A percentile compares a stretch with the other conserved stretches of the same genome.
phyloP scores from a whole-genome alignment of 2,329 filamentous ascomycete genomes.

The Sodiomyces alkalinus region DNA sequence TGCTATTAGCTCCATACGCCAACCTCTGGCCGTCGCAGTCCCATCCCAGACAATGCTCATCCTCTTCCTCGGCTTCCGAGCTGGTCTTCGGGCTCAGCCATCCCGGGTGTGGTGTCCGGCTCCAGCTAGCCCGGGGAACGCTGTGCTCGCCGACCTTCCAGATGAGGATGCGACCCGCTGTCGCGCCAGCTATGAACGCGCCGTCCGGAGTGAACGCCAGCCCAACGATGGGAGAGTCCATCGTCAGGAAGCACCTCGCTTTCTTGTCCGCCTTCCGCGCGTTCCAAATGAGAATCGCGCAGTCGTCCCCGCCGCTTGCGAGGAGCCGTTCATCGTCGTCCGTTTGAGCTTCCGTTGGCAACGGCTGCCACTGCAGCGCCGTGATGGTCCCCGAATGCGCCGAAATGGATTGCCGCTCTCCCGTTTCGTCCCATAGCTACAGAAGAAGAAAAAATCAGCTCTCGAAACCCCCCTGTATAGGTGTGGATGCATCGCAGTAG shows the following conservation, averaged over 20 bases:
- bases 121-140: constrained; percentile 46
- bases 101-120: constrained; percentile 34
- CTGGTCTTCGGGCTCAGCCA: constrained; percentile 43
- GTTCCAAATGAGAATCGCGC: constrained; percentile 48
- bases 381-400: constrained; percentile 45
- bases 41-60: constrained; percentile 47
- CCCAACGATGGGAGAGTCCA: constrained; percentile 41
- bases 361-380: constrained; percentile 44
- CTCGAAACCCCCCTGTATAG: too few relatives aligned
- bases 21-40: constrained; percentile 45
- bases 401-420: constrained; percentile 37
- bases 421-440: constrained; percentile 39
- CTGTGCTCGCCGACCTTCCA: constrained; percentile 48
- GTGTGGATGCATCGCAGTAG: too few relatives aligned
- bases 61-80: constrained; percentile 39
- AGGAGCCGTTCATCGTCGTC: constrained; percentile 38
- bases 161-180: constrained; percentile 41
- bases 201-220: constrained; percentile 50
- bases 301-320: constrained; percentile 47
- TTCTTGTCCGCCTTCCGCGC: constrained; percentile 35
- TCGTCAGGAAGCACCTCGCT: constrained; percentile 43
- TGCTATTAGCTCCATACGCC: constrained; percentile 47
- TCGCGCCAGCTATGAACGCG: constrained; percentile 46
- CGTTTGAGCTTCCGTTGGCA: constrained; percentile 14
- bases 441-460: constrained; percentile 2